Conservation (phyloP, 2,329 filamentous ascomycete genomes). For the Neopestalotiopsis clavispora region DNA sequence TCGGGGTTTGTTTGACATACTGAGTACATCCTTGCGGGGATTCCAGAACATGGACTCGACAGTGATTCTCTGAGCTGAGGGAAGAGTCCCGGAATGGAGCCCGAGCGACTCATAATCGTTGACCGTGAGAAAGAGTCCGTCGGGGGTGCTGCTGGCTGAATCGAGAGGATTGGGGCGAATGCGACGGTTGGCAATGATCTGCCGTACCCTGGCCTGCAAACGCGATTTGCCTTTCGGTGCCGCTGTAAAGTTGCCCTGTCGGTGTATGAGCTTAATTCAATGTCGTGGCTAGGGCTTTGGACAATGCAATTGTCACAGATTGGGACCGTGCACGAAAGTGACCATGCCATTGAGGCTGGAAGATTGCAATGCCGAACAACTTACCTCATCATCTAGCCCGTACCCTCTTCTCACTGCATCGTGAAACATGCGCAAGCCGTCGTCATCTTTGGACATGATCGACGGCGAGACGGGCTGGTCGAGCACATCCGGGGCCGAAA, state of each 20-base stretch:
- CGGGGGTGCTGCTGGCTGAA: slow-evolving; percentile 22
- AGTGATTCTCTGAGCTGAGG: slow-evolving; percentile 32
- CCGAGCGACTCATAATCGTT: slow-evolving; percentile 33
- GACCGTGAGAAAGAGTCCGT: slow-evolving; percentile 31
- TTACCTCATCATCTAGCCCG: slow-evolving; percentile 33
- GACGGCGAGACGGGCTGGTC: slow-evolving; percentile 31
- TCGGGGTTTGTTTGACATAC: slow-evolving; percentile 25
- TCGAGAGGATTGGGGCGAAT: slow-evolving; percentile 21
- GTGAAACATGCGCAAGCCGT: slow-evolving; percentile 33
- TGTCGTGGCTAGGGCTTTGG: background rate
- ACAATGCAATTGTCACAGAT: background rate
- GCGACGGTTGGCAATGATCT: slow-evolving; percentile 34
- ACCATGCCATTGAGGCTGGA: background rate
- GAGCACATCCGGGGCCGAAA: slow-evolving; percentile 26
- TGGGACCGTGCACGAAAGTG: background rate
- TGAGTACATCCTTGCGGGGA: slow-evolving; percentile 30
- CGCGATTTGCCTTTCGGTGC: slow-evolving; percentile 28
- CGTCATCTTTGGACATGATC: slow-evolving; percentile 33
- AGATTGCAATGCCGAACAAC: slow-evolving; percentile 9
- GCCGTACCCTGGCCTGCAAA: slow-evolving; percentile 31
- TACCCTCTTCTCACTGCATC: slow-evolving; percentile 30
- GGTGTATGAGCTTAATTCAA: background rate
- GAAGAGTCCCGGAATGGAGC: slow-evolving; percentile 33
- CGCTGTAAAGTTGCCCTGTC: slow-evolving; percentile 33
- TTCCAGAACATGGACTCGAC: slow-evolving; percentile 37